Base-by-base conservation (phyloP, 306 rosid species). In the Biancaea sappan region DNA sequence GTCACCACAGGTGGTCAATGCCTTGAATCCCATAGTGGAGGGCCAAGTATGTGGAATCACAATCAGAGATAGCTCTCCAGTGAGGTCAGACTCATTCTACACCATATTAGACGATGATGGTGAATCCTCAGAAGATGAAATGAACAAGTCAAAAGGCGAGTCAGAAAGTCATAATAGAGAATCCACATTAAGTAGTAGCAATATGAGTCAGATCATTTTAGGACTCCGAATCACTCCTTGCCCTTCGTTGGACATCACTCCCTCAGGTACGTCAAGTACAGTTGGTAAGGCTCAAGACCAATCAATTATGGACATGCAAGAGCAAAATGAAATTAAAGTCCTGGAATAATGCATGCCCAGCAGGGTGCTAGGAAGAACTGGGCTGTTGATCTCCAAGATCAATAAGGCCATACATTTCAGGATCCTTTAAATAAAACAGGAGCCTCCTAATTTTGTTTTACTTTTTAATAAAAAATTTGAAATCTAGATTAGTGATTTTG, bases 1-100 rank as follows among this genome's bases (percentile, higher is more conserved):
- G 70, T 71, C 22, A 61, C 44, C 54, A 62, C 80, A 93, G 98
- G 83, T 91, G 57, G 90, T 89, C 10, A 48, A 81, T 53, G 88
- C 79, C 70, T 76, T 93, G 28, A 69, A 54, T 16, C 46, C 28
- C 46, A 80, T 89, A 24, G 70, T 77, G 8, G 86, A 85, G 44
- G 86, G 87, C 6, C 53, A 75, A 47, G 37, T 70, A 38, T 81
- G 92, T 61, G 70, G 21, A 41, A 72, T 35, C 40, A 67, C 31
- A 29, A 58, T 29, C 2, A 76, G 65, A 19, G 88, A 80, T 40
- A 54, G 65, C 61, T 87, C 89, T 2, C 88, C 89, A 12, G 66
- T 83, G 60, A 80, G 82, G 47, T 84, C 96, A 52, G 83, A 72
- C 29, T 83, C 89, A 69, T 77, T 48, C 6, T n/a, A 64, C 50